Base-by-base conservation (phyloP, 2,329 filamentous ascomycete species). In the Fusarium irregulare region DNA sequence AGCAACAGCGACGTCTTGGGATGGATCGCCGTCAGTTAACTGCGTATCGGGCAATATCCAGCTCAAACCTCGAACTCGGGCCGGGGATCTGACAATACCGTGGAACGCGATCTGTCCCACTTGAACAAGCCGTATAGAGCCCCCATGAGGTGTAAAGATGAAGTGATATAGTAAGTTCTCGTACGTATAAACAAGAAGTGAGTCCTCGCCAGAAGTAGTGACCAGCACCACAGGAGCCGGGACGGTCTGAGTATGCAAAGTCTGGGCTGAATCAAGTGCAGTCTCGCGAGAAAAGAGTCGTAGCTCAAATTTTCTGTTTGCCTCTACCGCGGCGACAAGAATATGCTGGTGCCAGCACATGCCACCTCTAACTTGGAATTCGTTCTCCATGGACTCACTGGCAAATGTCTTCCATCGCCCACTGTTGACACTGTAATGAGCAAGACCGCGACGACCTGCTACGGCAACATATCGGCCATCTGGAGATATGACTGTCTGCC, bases 331-430 rank as follows among this genome's bases (percentile, higher is more conserved):
- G 41, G 94, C 94, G 59, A 98, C 93, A 20, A 99, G 85, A 32
- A 98, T 92, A 80, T 99, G 95, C 72, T 97, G 94, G 77, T 97
- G 94, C 96, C 96, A 99, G 78, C 95, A 98, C 94, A 99, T 97
- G 9, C 96, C 96, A 50, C 96, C 96, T 68, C 94, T 87, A 16
- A 99, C 93, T 25, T 93, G 89, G 77, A 99, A 99, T 68, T 94
- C 93, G 74, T 94, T 94, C 79, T 98, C 96, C 76, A 91, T 87
- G 30, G 87, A 88, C 27, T 90, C 87, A 74, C 94, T 93, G 50
- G 91, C 87, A 78, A 99, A 99, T 0, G 92, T 97, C 78, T 97
- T 98, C 96, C 96, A 99, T 62, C 96, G 88, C 28, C 95, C 93
- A 77, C 95, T 98, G 72, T 92, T 92, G 66, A 98, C 89, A 76